Evolutionary conservation across 2,329 filamentous ascomycete species (phyloP).

Genomic region (Phyllosticta citribraziliensis): DNA sequence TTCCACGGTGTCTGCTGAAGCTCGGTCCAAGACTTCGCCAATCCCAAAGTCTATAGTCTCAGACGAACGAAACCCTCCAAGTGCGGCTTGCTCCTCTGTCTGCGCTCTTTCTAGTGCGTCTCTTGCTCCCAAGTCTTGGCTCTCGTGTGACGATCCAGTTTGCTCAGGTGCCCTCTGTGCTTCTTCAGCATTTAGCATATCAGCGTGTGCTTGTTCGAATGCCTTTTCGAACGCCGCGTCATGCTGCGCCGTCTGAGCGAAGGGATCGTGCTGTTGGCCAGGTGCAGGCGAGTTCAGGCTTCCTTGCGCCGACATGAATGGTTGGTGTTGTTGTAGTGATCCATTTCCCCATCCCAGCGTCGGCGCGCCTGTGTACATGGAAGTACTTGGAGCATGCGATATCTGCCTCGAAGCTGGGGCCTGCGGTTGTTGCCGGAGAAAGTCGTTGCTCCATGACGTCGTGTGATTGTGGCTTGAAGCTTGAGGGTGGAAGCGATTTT

Average conservation of each 20-base stretch:
- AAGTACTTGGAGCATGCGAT: constrained; percentile 16
- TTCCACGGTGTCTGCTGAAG: no score
- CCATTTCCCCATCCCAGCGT: constrained; percentile 1
- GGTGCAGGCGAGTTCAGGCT: constrained; percentile 17
- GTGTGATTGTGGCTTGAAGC: constrained; percentile 18
- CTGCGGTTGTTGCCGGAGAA: constrained; percentile 34
- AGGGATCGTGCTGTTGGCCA: constrained; percentile 18
- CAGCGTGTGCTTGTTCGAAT: constrained; percentile 39
- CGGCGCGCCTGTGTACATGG: constrained; percentile 19
- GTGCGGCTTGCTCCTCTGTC: background rate
- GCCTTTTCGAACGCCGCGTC: constrained; percentile 47
- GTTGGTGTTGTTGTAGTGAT: constrained; percentile 5
- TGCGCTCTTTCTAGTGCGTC: background rate
- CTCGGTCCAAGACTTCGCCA: no score
- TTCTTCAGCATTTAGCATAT: constrained; percentile 23
- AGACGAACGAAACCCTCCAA: background rate
- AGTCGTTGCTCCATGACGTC: constrained; percentile 52
- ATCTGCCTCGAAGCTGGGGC: constrained; percentile 20
- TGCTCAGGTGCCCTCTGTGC: background rate
- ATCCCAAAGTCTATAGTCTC: no score
- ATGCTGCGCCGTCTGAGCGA: constrained; percentile 34
- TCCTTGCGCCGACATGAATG: constrained; percentile 1
- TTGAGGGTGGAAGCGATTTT: constrained; percentile 36
- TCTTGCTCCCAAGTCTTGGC: background rate
- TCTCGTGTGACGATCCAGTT: background rate